Conservation (phyloP, 345 rosid species). For the Gossypium raimondii region DNA sequence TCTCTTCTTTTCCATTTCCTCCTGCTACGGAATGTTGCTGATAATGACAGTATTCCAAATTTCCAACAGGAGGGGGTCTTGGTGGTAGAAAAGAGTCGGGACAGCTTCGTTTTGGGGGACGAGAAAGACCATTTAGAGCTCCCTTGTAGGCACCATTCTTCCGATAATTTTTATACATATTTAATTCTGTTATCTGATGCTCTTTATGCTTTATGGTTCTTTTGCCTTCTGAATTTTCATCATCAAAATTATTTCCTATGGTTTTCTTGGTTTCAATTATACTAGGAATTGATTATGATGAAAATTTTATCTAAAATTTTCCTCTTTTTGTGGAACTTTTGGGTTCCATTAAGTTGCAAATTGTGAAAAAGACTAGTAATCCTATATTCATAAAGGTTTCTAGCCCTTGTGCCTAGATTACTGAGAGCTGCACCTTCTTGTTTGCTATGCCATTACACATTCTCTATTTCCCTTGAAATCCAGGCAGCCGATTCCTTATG, state of each 20-base stretch:
- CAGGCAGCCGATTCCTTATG: conserved; percentile 78
- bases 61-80: conserved; percentile 75
- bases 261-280: neutral
- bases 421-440: neutral
- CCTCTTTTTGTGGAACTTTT: neutral
- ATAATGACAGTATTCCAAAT: conserved; percentile 6
- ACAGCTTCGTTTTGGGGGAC: conserved; percentile 94
- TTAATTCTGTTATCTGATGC: neutral
- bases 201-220: neutral
- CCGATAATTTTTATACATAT: neutral
- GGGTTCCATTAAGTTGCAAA: conserved; percentile 2
- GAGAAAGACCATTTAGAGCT: conserved; percentile 96
- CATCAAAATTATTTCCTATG: neutral
- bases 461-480: conserved; percentile 7
- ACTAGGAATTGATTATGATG: neutral
- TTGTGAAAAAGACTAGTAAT: neutral
- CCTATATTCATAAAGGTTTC: neutral
- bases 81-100: conserved; percentile 96
- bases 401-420: neutral
- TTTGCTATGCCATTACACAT: neutral
- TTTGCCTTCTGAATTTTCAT: neutral
- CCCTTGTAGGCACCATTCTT: conserved; percentile 55
- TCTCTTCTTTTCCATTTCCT: neutral
- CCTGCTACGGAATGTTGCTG: neutral
- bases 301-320: neutral